Base-by-base conservation (phyloP, 495 filamentous ascomycete species). In the Elaphomyces granulatus region DNA sequence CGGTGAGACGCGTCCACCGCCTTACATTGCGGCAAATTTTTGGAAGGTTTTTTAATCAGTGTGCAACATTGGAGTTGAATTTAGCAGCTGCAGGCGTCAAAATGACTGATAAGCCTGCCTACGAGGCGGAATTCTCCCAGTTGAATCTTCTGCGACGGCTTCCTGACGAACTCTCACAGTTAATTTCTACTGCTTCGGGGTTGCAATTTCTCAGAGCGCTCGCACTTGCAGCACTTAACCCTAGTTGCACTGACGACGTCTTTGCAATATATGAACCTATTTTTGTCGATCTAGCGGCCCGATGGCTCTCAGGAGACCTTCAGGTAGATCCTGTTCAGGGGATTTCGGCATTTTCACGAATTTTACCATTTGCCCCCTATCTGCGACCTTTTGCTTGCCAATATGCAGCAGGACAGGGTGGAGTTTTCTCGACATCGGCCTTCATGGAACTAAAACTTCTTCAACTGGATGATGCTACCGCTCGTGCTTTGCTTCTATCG, bases 291-390 rank as follows among this genome's bases (percentile, higher is more conserved):
- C 58, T 86, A 34, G 84, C 80, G 56, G 76, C 83, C 44, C 66
- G 77, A 63, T 90, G 85, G 82, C 58, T 81, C 31, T 50, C 48
- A 35, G 56, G 60, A 10, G 59, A 66, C 26, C 53, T 66, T 36
- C 45, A 60, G 32, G 50, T 55, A 20, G 63, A 75, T 35, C 56
- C 56, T 18, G 56, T 71, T 45, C 52, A 55, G 33, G 63, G 80
- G 34, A 60, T 92, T 51, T 69, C 78, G 35, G 76, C 81, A 20
- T 83, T 93, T 55, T 80, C 81, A 37, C 70, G 80, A 51, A 74
- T 92, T 21, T 52, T 94, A 46, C 84, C 86, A 12, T 77, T 83
- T 58, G 77, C 81, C 42, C 80, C 84, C 26, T 68, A 85, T 47
- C 61, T 93, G 12, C 61, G 56, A 50, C 50, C 58, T 33, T 64